A percentile compares a stretch with the other conserved stretches of the same genome.
Conservation (phyloP, 768 basidiomycete species). For the Lyophyllum decastes region DNA sequence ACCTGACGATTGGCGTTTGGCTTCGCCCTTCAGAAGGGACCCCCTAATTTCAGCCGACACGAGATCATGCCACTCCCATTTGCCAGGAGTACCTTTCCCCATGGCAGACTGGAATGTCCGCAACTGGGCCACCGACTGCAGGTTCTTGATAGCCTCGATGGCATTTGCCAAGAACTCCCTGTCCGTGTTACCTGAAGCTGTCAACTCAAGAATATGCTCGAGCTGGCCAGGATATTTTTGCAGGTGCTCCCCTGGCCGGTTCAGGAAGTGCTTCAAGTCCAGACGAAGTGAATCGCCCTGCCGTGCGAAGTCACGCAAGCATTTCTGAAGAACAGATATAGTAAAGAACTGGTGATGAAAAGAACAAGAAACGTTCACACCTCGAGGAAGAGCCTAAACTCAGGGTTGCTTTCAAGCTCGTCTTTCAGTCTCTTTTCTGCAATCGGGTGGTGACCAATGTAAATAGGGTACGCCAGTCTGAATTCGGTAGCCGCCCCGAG, state of each 20-base stretch:
- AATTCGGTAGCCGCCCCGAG: constrained; percentile 87
- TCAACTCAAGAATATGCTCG: constrained; percentile 85
- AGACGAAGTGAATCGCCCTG: constrained; percentile 41
- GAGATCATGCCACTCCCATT: constrained; percentile 91
- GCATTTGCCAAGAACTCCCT: constrained; percentile 83
- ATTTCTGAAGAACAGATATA: constrained; percentile 33
- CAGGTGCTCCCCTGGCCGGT: constrained; percentile 77
- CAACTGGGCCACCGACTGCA: constrained; percentile 81
- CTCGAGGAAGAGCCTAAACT: constrained; percentile 86
- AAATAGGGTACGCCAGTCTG: constrained; percentile 81
- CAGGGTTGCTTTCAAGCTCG: constrained; percentile 78
- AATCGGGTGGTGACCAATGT: constrained; percentile 80
- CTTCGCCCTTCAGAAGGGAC: constrained; percentile 68
- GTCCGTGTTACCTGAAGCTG: constrained; percentile 67
- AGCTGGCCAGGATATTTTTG: constrained; percentile 84
- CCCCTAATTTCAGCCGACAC: constrained; percentile 68
- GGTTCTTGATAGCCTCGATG: constrained; percentile 77
- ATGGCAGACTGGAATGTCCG: constrained; percentile 90
- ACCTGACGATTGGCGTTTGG: constrained; percentile 82
- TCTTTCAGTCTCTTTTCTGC: constrained; percentile 89
- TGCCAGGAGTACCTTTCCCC: constrained; percentile 76
- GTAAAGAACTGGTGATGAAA: background rate
- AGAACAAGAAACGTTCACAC: constrained; percentile 39
- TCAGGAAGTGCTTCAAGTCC: constrained; percentile 79
- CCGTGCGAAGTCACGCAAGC: constrained; percentile 38